Percentiles rank a stretch among this genome's conserved stretches.
Evolutionary conservation across 2,329 filamentous ascomycete genomes (phyloP).

Genomic region (Coniella vitis): DNA sequence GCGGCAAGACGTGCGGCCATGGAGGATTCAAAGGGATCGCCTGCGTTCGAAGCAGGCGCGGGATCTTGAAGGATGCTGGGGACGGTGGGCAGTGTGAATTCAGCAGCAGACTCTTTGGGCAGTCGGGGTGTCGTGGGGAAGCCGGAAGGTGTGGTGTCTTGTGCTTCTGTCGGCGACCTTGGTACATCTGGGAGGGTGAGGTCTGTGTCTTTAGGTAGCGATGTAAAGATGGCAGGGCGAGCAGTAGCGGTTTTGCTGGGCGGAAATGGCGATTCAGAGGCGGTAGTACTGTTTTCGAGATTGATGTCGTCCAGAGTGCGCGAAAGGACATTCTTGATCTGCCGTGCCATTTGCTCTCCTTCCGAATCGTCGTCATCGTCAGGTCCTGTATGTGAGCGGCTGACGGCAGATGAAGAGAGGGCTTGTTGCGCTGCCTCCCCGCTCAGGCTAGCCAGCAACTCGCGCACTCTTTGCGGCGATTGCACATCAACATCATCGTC

Average conservation of each 20-base stretch:
- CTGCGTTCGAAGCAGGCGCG: slow-evolving; percentile 16
- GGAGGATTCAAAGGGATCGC: slow-evolving; percentile 34
- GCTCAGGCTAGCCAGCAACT: slow-evolving; percentile 18
- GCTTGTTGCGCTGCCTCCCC: slow-evolving; percentile 17
- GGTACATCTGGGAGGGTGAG: slow-evolving; percentile 6
- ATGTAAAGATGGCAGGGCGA: neutral
- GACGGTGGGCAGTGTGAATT: slow-evolving; percentile 39
- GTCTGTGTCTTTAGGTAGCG: neutral
- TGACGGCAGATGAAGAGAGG: neutral
- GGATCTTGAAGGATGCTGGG: slow-evolving; percentile 37
- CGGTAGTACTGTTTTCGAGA: slow-evolving; percentile 23
- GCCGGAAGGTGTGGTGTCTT: neutral
- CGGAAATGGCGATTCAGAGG: neutral
- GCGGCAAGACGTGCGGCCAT: slow-evolving; percentile 48
- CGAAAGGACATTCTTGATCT: slow-evolving; percentile 39
- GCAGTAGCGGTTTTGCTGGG: slow-evolving; percentile 9
- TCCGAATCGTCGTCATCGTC: slow-evolving; percentile 38
- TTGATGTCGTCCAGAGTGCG: slow-evolving; percentile 40
- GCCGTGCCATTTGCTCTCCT: slow-evolving; percentile 39
- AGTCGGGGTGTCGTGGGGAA: neutral
- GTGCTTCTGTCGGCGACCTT: neutral
- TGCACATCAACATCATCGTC: slow-evolving; percentile 21
- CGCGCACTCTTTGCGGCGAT: slow-evolving; percentile 13
- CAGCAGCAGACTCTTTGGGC: slow-evolving; percentile 18
- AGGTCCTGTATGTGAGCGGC: slow-evolving; percentile 5